Base-by-base conservation (phyloP, 495 filamentous ascomycete genomes). In the Xylaria palmicola region DNA sequence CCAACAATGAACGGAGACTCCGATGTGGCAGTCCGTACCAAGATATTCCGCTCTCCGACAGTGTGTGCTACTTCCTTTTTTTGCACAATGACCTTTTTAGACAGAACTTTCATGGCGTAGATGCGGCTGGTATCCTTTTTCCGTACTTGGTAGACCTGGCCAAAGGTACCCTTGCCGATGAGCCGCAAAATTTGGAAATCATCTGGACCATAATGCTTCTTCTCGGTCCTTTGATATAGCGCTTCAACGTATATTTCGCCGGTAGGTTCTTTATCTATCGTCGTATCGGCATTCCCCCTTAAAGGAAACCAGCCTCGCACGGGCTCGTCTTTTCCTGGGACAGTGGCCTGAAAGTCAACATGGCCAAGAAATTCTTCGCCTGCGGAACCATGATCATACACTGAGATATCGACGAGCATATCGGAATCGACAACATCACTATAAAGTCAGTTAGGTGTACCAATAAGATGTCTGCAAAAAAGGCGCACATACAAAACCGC, bases 51-150 rank as follows among this genome's bases (percentile, higher is more conserved):
- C 76, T 98, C 95, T 57, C 94, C 94, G 15, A 98, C 83, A 2
- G 94, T 98, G 74, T 98, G 94, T 17, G 92, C 91, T 43, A 98
- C 91, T 75, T 98, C 94, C 75, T 98, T 98, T 83, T 98, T 98
- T 75, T 98, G 94, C 15, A 98, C 94, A 57, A 98, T 98, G 51
- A 98, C 94, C 80, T 98, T 98, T 82, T 98, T 98, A 10, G 93
- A 97, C 20, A 98, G 79, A 2, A 98, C 93, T 72, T 98, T 98
- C 94, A 98, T 98, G 40, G 94, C 94, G 66, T 98, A 98, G 58
- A 98, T 96, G 19, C 95, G 86, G 65, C 87, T 84, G 1, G 94
- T 97, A 70, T 98, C 94, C 80, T 90, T 94, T 82, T 98, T 98
- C 64, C 91, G 90, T n/a, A 98, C 94, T 68, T 98, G 94, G 67